phyloP scores from a whole-genome alignment of 1,284 basidiomycete genomes.

The Sanghuangporus sanghuang region DNA sequence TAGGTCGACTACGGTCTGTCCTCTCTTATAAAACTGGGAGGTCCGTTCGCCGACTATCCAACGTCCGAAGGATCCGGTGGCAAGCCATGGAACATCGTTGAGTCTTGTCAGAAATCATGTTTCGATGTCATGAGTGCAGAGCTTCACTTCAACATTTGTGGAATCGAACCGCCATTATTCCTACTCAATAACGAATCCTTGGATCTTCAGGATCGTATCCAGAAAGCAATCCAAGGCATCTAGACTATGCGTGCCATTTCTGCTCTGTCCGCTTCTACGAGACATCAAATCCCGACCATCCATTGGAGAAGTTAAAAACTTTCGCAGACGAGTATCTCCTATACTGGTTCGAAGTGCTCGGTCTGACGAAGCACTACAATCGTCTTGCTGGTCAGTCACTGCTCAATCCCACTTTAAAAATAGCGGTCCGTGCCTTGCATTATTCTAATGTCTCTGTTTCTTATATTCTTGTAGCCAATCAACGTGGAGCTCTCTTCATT shows the following conservation, averaged over 20 bases:
- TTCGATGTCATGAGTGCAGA: neutral
- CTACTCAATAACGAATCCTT: neutral
- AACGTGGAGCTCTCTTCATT: neutral
- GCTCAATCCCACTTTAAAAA: neutral
- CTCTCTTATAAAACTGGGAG: neutral
- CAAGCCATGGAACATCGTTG: neutral
- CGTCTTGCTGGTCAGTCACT: neutral
- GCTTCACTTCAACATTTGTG: neutral
- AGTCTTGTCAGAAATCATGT: neutral
- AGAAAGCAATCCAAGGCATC: neutral
- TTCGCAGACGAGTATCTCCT: neutral
- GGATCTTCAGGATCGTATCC: neutral
- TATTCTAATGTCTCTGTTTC: neutral
- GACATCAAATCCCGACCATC: neutral
- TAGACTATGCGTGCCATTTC: neutral
- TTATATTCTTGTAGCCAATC: neutral
- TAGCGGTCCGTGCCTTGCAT: neutral
- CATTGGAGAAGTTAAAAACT: neutral
- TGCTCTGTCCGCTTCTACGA: neutral
- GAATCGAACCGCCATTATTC: neutral
- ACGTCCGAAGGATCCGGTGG: neutral
- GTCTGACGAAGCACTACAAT: neutral
- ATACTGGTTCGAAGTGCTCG: neutral
- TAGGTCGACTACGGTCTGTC: neutral
- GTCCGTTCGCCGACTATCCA: neutral